A percentile compares a stretch with the other conserved stretches of the same genome.
Evolutionary conservation across 768 basidiomycete species (phyloP).

Genomic region (Mycena haematopus): DNA sequence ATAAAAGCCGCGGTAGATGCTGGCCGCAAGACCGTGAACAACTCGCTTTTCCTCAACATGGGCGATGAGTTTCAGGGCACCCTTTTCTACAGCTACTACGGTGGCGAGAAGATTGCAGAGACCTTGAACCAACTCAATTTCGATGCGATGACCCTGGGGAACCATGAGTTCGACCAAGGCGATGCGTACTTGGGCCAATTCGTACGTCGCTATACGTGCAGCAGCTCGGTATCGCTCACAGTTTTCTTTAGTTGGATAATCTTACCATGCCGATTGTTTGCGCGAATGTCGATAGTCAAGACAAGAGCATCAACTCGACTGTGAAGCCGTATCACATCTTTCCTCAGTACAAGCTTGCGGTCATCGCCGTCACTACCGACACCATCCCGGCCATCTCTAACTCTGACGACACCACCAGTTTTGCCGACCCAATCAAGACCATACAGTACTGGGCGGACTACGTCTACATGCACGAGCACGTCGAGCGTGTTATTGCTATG

Average conservation of each 20-base stretch:
- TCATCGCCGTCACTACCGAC: constrained; percentile 51
- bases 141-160: constrained; percentile 52
- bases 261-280: constrained; percentile 53
- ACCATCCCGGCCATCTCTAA: constrained; percentile 46
- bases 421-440: constrained; percentile 45
- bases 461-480: constrained; percentile 40
- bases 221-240: not conserved
- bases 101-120: constrained; percentile 48
- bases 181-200: constrained; percentile 45
- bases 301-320: constrained; percentile 39
- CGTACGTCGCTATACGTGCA: constrained; percentile 17
- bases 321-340: constrained; percentile 50
- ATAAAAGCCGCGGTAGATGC: constrained; percentile 46
- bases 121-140: constrained; percentile 51
- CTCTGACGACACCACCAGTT: constrained; percentile 45
- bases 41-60: constrained; percentile 50
- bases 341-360: constrained; percentile 45
- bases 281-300: constrained; percentile 48
- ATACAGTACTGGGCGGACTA: constrained; percentile 45
- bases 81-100: constrained; percentile 51
- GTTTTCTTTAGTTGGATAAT: constrained; percentile 36
- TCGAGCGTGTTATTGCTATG: constrained; percentile 50
- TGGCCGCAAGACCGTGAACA: constrained; percentile 37
- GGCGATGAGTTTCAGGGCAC: constrained; percentile 59
- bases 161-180: constrained; percentile 55